Percentiles rank a stretch among this genome's conserved stretches.
Conservation (phyloP, 2,329 filamentous ascomycete genomes). For the Colletotrichum viniferum region DNA sequence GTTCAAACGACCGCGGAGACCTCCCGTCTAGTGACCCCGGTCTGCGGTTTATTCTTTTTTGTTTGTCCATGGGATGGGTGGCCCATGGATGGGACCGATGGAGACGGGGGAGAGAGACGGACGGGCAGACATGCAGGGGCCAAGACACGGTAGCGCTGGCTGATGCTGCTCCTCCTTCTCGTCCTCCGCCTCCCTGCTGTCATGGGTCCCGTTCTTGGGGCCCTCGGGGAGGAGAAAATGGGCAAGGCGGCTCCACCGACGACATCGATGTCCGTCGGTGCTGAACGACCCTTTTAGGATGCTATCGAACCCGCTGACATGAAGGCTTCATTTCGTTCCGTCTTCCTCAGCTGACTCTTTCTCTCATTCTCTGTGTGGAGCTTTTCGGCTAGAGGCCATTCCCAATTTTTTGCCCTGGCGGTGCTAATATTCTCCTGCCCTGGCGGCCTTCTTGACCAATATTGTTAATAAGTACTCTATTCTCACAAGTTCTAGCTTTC, state of each 20-base stretch:
- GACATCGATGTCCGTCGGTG: neutral
- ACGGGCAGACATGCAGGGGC: slow-evolving; percentile 1
- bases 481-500: neutral
- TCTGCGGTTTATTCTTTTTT: neutral
- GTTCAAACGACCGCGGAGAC: slow-evolving; percentile 9
- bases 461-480: neutral
- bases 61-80: slow-evolving; percentile 1
- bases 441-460: neutral
- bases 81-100: neutral
- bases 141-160: neutral
- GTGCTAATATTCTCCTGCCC: neutral
- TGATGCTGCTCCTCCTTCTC: neutral
- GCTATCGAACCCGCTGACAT: neutral
- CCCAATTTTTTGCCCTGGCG: slow-evolving; percentile 3
- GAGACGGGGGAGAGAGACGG: neutral
- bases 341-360: neutral
- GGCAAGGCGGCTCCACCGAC: neutral
- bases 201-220: neutral
- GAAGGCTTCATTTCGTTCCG: neutral
- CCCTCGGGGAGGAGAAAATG: neutral
- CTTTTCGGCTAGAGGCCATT: neutral
- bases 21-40: neutral
- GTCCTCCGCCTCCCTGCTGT: neutral
- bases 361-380: neutral
- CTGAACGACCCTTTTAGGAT: neutral